Conservation (phyloP, 2,329 filamentous ascomycete genomes). For the Fusarium tupiense region DNA sequence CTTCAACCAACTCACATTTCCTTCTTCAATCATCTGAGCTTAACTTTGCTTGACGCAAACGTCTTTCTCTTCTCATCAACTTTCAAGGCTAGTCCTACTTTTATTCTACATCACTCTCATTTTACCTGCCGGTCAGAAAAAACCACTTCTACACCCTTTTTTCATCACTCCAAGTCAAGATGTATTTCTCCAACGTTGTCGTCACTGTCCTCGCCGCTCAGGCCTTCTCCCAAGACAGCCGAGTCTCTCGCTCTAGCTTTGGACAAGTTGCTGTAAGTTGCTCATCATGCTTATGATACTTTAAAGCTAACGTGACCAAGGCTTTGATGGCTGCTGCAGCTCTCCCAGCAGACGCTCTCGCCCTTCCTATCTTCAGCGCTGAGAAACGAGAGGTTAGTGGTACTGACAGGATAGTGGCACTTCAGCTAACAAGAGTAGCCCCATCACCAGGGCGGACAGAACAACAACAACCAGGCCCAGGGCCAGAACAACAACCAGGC, state of each 20-base stretch:
- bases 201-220: conserved; percentile 19
- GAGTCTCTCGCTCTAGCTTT: background rate
- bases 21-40: background rate
- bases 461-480: background rate
- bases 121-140: conserved; percentile 20
- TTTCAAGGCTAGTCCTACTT: conserved; percentile 14
- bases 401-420: rapidly evolving
- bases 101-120: background rate
- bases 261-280: conserved; percentile 8
- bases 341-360: conserved; percentile 18
- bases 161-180: background rate
- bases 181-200: conserved; percentile 28
- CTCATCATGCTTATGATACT: rapidly evolving
- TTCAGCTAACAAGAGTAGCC: background rate
- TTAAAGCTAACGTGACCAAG: background rate
- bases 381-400: conserved; percentile 6
- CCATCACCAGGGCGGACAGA: conserved; percentile 7
- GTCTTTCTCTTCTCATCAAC: background rate
- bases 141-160: background rate
- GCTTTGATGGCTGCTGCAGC: conserved; percentile 24
- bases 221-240: conserved; percentile 2
- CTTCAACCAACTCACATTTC: conserved; percentile 9
- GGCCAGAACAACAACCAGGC: background rate
- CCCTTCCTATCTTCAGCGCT: conserved; percentile 5
- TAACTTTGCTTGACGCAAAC: conserved; percentile 26